These are phyloP conservation scores for Ammopiptanthus mongolicus DNA, from an alignment of 306 rosid genomes.

Conservation along the genomic window DNA sequence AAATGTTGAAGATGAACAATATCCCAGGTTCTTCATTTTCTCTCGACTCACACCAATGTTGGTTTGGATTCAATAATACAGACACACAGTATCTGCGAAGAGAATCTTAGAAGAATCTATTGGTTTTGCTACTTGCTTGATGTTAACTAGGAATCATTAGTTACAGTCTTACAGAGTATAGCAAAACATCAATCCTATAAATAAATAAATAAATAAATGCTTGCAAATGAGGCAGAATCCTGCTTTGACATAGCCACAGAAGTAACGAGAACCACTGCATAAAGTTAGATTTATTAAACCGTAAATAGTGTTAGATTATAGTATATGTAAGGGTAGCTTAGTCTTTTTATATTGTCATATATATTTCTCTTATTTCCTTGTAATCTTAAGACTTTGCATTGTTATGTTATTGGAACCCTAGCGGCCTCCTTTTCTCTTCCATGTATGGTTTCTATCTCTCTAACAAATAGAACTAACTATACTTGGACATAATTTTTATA, in stretches of 20 bases:
- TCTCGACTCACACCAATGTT: neutral
- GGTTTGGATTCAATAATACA: neutral
- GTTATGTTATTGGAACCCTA: no score
- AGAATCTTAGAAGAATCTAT: neutral
- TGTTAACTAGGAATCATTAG: neutral
- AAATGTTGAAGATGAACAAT: conserved; percentile 18
- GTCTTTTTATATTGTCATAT: no score
- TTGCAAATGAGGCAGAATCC: neutral
- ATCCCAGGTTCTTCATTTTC: conserved; percentile 33
- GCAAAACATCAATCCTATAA: neutral
- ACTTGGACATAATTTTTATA: neutral
- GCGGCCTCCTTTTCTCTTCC: no score
- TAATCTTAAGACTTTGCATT: no score
- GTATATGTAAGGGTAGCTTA: no score
- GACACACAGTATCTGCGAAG: neutral
- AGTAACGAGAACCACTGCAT: neutral
- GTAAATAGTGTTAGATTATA: no score
- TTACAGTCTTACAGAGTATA: neutral
- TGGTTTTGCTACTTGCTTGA: no score
- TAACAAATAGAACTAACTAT: neutral
- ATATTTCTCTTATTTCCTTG: no score
- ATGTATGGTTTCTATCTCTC: no score
- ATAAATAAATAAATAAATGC: no score
- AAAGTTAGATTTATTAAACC: neutral
- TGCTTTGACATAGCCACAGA: neutral